A percentile compares a stretch with the other conserved stretches of the same genome.
Conservation (phyloP, 108 stramenopile species). For the Stephanodiscus triporus region DNA sequence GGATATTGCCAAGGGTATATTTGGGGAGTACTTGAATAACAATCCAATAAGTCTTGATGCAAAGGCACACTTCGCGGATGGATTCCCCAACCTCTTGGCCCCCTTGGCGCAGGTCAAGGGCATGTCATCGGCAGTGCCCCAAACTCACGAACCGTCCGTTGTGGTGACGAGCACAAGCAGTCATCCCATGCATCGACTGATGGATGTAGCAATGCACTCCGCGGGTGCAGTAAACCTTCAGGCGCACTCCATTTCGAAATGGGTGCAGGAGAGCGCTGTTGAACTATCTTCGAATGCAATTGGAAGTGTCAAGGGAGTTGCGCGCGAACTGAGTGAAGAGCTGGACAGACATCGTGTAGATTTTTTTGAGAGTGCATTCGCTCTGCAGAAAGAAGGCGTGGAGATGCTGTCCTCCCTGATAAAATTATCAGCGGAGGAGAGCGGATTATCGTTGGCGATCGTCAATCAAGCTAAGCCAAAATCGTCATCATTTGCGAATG, state of each 20-base stretch:
- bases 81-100: slow-evolving; percentile 83
- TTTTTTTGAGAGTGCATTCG: slow-evolving; percentile 32
- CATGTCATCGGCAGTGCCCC: slow-evolving; percentile 42
- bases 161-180: slow-evolving; percentile 11
- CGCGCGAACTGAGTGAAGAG: slow-evolving; percentile 36
- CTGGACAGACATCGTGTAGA: slow-evolving; percentile 39
- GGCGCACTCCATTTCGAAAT: slow-evolving; percentile 38
- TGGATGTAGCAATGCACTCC: slow-evolving; percentile 38
- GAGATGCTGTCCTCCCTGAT: slow-evolving; percentile 33
- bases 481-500: slow-evolving; percentile 15
- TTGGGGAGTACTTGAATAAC: slow-evolving; percentile 81
- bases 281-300: slow-evolving; percentile 34
- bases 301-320: slow-evolving; percentile 27
- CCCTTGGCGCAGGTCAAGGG: slow-evolving; percentile 80
- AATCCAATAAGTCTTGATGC: slow-evolving; percentile 83
- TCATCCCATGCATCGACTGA: slow-evolving; percentile 31
- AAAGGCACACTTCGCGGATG: slow-evolving; percentile 73
- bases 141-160: slow-evolving; percentile 12
- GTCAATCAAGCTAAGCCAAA: slow-evolving; percentile 15
- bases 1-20: slow-evolving; percentile 83
- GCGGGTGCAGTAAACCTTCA: slow-evolving; percentile 22
- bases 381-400: slow-evolving; percentile 38
- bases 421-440: slow-evolving; percentile 33
- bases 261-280: slow-evolving; percentile 44
- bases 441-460: slow-evolving; percentile 21